A percentile compares a stretch with the other conserved stretches of the same genome.
Evolutionary conservation across 2,329 filamentous ascomycete species (phyloP).

Genomic region (Colletotrichum cordylinicola): DNA sequence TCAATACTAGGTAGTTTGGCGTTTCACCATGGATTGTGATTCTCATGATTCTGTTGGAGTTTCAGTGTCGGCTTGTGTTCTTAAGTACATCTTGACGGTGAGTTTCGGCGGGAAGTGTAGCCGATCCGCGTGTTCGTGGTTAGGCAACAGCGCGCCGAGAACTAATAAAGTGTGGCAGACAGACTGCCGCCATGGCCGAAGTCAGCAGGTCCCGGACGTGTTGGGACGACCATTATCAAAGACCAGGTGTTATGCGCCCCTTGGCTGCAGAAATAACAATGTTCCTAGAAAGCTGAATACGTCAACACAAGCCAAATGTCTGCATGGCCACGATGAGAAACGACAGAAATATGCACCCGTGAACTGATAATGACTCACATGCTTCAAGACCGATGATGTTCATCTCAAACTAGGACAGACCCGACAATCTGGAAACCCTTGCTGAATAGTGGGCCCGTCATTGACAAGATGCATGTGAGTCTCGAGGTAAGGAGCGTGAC

Average conservation of each 20-base stretch:
- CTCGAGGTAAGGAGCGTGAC: neutral
- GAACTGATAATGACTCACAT: neutral
- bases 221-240: neutral
- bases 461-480: neutral
- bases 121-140: rapidly evolving
- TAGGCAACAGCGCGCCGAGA: neutral
- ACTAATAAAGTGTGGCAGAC: neutral
- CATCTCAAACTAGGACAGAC: neutral
- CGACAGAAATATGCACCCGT: neutral
- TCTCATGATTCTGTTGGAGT: neutral
- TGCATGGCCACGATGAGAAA: neutral
- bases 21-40: rapidly evolving
- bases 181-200: neutral
- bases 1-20: neutral
- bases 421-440: neutral
- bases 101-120: neutral
- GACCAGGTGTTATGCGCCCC: neutral
- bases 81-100: neutral
- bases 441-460: neutral
- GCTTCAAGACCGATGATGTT: neutral
- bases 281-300: rapidly evolving
- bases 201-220: neutral
- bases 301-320: neutral
- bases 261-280: neutral
- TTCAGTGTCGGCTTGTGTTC: neutral